Evolutionary conservation across 495 filamentous ascomycete genomes (phyloP), one percentile per base, ranked within the genome.

Genomic region (Parathielavia appendiculata): DNA sequence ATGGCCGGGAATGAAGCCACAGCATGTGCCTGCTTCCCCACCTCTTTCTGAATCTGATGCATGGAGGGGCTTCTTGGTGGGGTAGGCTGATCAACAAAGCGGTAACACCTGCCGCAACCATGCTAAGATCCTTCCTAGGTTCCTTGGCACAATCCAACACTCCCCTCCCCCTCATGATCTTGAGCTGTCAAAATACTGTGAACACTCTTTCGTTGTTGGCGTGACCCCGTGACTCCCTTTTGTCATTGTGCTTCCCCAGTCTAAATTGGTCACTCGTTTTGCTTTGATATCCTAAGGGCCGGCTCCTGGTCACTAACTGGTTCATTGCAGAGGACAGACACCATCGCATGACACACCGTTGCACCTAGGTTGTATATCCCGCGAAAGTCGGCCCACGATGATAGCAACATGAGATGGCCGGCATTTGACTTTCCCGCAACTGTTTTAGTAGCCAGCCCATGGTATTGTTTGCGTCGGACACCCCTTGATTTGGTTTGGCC

Each of bases 201-300:
- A 44, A 10, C 32, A 13, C 38, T 50, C n/a, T 9, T 57, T 46
- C 22, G 36, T 39, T 2, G 48, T 13, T 52, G 48, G 20, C 26
- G 26, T 46, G 30, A 26, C 39, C 47, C 46, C 40, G 38, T 46
- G 56, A 30, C 40, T 34, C 26, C 16, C 30, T 39, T 23, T 32
- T 26, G 13, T 14, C 14, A n/a, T 57, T 41, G 20, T 35, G 14
- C 38, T 40, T 39, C 43, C n/a, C 7, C 16, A 9, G 23, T 20
- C 17, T 47, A 10, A 48, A 19, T 49, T 34, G 35, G 35, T 30
- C 46, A 20, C 30, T 51, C 36, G 32, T n/a, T 57, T 45, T 36
- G 45, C 32, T 20, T 23, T 23, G 44, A 23, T 6, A 30, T 26
- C 23, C 17, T 20, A 26, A 26, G 22, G 44, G 44, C 20, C 20